Evolutionary conservation across 2,329 filamentous ascomycete species (phyloP).

Genomic region (Epichloe hybrida): DNA sequence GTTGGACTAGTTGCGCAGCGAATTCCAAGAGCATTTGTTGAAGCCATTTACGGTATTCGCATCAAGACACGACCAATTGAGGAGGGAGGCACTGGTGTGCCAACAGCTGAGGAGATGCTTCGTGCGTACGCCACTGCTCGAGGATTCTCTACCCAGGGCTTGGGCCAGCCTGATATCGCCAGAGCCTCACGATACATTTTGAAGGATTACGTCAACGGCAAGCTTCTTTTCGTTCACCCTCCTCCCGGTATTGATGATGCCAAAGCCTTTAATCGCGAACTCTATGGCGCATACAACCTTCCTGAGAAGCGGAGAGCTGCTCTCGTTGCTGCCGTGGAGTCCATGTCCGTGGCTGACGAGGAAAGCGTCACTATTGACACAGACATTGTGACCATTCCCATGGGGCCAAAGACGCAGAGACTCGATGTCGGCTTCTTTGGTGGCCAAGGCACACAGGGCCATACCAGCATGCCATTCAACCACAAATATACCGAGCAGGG

Average conservation of each 20-base stretch:
- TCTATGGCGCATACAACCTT: slow-evolving; percentile 73
- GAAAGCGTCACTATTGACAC: slow-evolving; percentile 21
- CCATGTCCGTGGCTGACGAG: slow-evolving; percentile 27
- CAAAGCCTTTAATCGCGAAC: slow-evolving; percentile 70
- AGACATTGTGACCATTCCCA: slow-evolving; percentile 37
- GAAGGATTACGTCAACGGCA: slow-evolving; percentile 96
- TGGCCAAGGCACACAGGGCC: slow-evolving; percentile 46
- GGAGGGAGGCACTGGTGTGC: slow-evolving; percentile 81
- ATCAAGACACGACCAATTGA: slow-evolving; percentile 70
- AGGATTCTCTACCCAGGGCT: slow-evolving; percentile 80
- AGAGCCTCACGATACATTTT: slow-evolving; percentile 78
- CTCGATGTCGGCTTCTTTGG: slow-evolving; percentile 89
- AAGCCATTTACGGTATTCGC: slow-evolving; percentile 86
- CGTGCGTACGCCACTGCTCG: slow-evolving; percentile 76
- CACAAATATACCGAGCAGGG: slow-evolving; percentile 82
- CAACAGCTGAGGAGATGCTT: slow-evolving; percentile 75
- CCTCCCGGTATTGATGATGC: slow-evolving; percentile 63
- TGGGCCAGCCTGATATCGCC: slow-evolving; percentile 86
- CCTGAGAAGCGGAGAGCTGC: slow-evolving; percentile 66
- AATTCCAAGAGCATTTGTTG: slow-evolving; percentile 77
- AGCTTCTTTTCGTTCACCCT: slow-evolving; percentile 82
- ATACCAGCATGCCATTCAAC: slow-evolving; percentile 70
- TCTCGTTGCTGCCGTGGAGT: slow-evolving; percentile 37
- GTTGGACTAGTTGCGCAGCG: slow-evolving; percentile 69
- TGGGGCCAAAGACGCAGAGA: slow-evolving; percentile 59